Percentiles rank a stretch among this genome's conserved stretches.
phyloP scores from a whole-genome alignment of 768 basidiomycete genomes.

The Tulasnella sp. region DNA sequence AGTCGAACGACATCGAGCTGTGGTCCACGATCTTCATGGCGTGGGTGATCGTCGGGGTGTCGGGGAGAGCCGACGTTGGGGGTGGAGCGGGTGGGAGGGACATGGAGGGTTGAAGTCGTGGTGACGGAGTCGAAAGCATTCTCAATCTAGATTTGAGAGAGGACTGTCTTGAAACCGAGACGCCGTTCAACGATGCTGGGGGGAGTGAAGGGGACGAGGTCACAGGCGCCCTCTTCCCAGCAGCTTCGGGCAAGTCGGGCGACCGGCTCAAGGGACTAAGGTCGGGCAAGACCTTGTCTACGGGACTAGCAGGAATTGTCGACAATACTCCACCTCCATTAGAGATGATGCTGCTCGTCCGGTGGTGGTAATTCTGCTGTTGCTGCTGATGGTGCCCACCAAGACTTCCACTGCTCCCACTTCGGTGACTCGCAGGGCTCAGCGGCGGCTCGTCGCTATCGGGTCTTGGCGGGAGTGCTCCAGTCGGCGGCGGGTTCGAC shows the following conservation, averaged over 20 bases:
- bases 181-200: not conserved
- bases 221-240: not conserved
- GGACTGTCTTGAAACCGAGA: not conserved
- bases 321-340: not conserved
- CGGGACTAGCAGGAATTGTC: conserved; percentile 17
- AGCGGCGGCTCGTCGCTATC: not conserved
- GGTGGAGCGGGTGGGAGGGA: not conserved
- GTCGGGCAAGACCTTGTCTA: not conserved
- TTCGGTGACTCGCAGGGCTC: not conserved
- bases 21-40: not conserved
- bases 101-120: not conserved
- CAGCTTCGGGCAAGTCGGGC: not conserved
- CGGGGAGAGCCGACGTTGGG: not conserved
- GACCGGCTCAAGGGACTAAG: not conserved
- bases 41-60: not conserved
- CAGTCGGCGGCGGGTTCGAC: not conserved
- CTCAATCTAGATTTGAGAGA: conserved; percentile 15
- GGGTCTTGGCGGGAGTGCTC: conserved; percentile 7
- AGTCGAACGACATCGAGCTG: not conserved
- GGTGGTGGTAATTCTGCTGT: not conserved
- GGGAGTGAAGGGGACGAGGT: not conserved
- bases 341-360: conserved; percentile 6
- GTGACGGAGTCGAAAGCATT: conserved; percentile 18
- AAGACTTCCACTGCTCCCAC: not conserved
- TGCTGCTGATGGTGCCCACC: not conserved